phyloP scores from a whole-genome alignment of 441 rosid species.

The Mallotus japonicus region DNA sequence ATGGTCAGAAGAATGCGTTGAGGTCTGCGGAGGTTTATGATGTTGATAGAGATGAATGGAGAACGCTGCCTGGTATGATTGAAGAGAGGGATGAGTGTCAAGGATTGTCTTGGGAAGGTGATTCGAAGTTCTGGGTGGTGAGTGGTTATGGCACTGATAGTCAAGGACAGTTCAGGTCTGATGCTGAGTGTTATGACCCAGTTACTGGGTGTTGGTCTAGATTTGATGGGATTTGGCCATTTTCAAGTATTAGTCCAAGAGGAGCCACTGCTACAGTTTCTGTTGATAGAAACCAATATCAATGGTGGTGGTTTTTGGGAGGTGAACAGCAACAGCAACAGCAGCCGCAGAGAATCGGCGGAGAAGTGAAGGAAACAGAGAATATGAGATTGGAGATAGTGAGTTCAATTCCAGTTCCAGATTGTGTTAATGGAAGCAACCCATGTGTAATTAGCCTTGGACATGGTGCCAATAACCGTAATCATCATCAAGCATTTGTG shows the following conservation, averaged over 20 bases:
- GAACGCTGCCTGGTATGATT: slow-evolving; percentile 36
- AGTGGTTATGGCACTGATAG: slow-evolving; percentile 58
- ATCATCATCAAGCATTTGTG: slow-evolving; percentile 25
- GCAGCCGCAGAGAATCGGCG: not conserved
- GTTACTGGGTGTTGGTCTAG: slow-evolving; percentile 32
- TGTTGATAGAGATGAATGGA: slow-evolving; percentile 48
- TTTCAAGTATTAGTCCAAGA: slow-evolving; percentile 41
- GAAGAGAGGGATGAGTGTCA: slow-evolving; percentile 57
- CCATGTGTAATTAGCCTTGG: slow-evolving; percentile 37
- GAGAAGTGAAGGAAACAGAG: slow-evolving; percentile 9
- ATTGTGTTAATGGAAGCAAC: slow-evolving; percentile 24
- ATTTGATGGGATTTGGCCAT: slow-evolving; percentile 42
- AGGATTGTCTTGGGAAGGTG: slow-evolving; percentile 41
- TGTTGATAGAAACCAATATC: slow-evolving; percentile 10
- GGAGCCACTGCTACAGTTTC: slow-evolving; percentile 30
- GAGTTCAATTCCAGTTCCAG: slow-evolving; percentile 39
- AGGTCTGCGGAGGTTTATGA: slow-evolving; percentile 47
- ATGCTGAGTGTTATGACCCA: slow-evolving; percentile 50
- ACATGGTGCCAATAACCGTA: slow-evolving; percentile 14
- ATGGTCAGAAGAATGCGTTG: slow-evolving; percentile 51
- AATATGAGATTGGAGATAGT: slow-evolving; percentile 32
- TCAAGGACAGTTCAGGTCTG: slow-evolving; percentile 50
- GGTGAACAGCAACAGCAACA: slow-evolving; percentile 17
- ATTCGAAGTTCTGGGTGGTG: slow-evolving; percentile 46
- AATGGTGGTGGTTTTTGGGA: slow-evolving; percentile 37